Evolutionary conservation across 108 stramenopile species (phyloP).

Genomic region (Pseudonitzschia pungens): DNA sequence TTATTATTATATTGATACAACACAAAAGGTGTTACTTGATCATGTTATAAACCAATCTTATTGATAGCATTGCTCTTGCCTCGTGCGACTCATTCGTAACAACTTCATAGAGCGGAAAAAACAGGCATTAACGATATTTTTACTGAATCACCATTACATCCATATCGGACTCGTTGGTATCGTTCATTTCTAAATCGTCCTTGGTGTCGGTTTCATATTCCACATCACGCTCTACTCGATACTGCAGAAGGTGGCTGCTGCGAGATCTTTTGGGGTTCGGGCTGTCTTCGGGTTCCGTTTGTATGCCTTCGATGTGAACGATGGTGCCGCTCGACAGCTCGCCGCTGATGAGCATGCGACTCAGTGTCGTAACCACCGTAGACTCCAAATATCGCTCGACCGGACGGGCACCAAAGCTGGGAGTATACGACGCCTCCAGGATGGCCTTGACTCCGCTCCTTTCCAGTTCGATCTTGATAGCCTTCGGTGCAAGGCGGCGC

Average conservation of each 20-base stretch:
- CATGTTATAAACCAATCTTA: no score
- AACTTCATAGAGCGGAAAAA: no score
- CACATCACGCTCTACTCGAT: constrained; percentile 1
- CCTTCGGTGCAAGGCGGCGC: constrained; percentile 55
- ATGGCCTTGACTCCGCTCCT: constrained; percentile 70
- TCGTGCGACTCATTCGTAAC: no score
- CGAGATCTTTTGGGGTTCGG: constrained; percentile 34
- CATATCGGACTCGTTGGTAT: not conserved
- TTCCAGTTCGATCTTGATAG: constrained; percentile 70
- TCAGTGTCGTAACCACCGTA: constrained; percentile 75
- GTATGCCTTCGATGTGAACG: constrained; percentile 71
- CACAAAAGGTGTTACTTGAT: no score
- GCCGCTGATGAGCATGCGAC: constrained; percentile 80
- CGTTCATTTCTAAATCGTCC: not conserved
- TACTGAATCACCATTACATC: not conserved
- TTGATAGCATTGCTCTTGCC: no score
- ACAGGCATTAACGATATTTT: not conserved
- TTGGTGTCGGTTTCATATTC: not conserved
- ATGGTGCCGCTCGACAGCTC: constrained; percentile 62
- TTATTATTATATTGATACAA: no score
- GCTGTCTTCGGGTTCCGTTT: constrained; percentile 49
- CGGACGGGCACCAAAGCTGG: constrained; percentile 83
- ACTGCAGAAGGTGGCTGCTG: not conserved
- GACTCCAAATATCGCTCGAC: constrained; percentile 80
- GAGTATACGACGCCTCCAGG: constrained; percentile 73